Evolutionary conservation across 176 grass and related monocot species (phyloP).

Genomic region (Eragrostis curvula): DNA sequence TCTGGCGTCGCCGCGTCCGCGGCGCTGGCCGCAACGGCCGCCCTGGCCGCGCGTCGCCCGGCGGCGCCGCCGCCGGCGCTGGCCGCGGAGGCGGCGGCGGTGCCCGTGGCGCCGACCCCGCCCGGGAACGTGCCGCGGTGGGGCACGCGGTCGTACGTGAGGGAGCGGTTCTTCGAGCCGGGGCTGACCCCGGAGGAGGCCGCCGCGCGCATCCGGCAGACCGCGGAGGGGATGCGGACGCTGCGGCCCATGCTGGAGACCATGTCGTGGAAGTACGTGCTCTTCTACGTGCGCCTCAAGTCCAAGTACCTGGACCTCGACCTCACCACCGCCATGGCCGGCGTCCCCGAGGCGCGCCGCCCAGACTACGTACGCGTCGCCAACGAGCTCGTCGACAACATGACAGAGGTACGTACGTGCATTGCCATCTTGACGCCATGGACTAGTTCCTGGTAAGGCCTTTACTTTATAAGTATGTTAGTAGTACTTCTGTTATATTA

Average conservation of each 20-base stretch:
- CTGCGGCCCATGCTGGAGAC: conserved; percentile 91
- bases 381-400: conserved; percentile 91
- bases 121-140: conserved; percentile 59
- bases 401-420: conserved; percentile 58
- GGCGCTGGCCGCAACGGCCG: conserved; percentile 45
- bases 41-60: conserved; percentile 43
- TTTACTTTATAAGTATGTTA: too few species aligned
- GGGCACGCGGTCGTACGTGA: conserved; percentile 80
- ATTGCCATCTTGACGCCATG: too few species aligned
- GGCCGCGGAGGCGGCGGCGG: conserved; percentile 45
- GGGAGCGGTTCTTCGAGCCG: conserved; percentile 84
- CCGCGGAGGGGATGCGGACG: conserved; percentile 78
- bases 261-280: conserved; percentile 95
- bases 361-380: conserved; percentile 71
- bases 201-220: conserved; percentile 83
- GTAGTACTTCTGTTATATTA: too few species aligned
- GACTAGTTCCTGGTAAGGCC: too few species aligned
- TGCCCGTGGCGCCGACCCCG: conserved; percentile 9
- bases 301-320: conserved; percentile 84
- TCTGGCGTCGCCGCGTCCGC: conserved; percentile 45
- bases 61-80: conserved; percentile 37
- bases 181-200: conserved; percentile 72
- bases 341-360: conserved; percentile 59
- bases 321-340: conserved; percentile 78
- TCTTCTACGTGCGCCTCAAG: conserved; percentile 86